phyloP scores from a whole-genome alignment of 1,284 basidiomycete genomes.

The Microbotryum silenes-acaulis region DNA sequence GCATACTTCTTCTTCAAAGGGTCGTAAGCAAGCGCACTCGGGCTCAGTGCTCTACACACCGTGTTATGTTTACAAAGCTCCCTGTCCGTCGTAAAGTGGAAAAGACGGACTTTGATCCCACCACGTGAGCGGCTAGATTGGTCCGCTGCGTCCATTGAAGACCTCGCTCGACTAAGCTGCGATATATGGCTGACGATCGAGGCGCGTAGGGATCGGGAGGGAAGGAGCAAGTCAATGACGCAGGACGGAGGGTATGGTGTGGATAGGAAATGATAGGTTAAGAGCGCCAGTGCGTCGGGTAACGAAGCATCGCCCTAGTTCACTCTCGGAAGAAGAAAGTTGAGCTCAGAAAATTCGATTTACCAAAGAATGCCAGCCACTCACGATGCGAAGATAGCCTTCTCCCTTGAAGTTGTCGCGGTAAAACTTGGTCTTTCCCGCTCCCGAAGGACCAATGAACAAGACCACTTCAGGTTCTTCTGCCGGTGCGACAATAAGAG shows the following conservation, averaged over 20 bases:
- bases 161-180: too few species aligned
- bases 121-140: not conserved
- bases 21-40: slow-evolving; percentile 53
- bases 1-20: slow-evolving; percentile 43
- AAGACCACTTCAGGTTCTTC: slow-evolving; percentile 54
- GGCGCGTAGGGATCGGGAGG: slow-evolving; percentile 59
- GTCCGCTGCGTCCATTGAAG: slow-evolving; percentile 4
- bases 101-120: slow-evolving; percentile 40
- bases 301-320: slow-evolving; percentile 68
- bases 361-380: not conserved
- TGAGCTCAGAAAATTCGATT: not conserved
- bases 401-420: slow-evolving; percentile 57
- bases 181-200: slow-evolving; percentile 58
- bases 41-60: slow-evolving; percentile 13
- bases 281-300: too few species aligned
- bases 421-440: slow-evolving; percentile 82
- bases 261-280: slow-evolving; percentile 48
- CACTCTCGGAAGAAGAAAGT: not conserved
- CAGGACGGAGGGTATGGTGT: slow-evolving; percentile 52
- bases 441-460: slow-evolving; percentile 77
- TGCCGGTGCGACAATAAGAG: slow-evolving; percentile 50
- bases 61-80: slow-evolving; percentile 67
- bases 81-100: slow-evolving; percentile 60
- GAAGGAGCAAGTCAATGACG: slow-evolving; percentile 83
- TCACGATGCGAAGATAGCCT: slow-evolving; percentile 61